Base-by-base conservation (phyloP, 1,284 basidiomycete genomes). In the Earliella scabrosa region DNA sequence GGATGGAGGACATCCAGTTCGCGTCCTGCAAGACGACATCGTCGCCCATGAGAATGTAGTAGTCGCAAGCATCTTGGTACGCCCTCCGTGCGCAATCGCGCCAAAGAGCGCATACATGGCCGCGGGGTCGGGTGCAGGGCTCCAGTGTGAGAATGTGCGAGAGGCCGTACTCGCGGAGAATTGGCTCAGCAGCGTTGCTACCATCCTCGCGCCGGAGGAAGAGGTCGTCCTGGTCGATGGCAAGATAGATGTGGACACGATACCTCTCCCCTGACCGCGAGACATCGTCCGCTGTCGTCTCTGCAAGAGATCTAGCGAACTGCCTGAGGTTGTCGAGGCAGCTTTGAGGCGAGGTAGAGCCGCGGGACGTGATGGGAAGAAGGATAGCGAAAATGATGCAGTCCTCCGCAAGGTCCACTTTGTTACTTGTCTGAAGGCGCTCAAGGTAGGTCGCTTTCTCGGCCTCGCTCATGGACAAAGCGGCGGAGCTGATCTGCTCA, bases 281-380 rank as follows among this genome's bases (percentile, higher is more conserved):
- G 23, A 71, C 67, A 2, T 72, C 74, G 55, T 83, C 80, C n/a
- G 71, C 63, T 0, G 83, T 83, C 1, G 84, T 84, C 9, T 63
- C 61, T 3, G 63, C 45, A 14, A 86, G 66, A 1, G 82, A 82
- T 10, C 61, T 50, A 0, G 79, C 74, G 62, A 85, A 85, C 0
- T 16, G 36, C 4, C 50, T 26, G 5, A 86, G 76, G 46, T 79
- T 73, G 2, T 66, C 53, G 13, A 84, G 67, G 55, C 81, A 84
- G 35, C 72, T 60, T 0, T 58, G 52, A 0, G 73, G 75, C 16
- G 65, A 56, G 6, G 54, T 27, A 0, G 68, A 68, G 2, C 79
- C 77, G 1, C 79, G 74, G 16, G 84, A 85, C 1, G 84, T 85
- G 58, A 86, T 75, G 2, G 84, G 84, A 10, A 86, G 76, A 10